Conservation (phyloP, 2,329 filamentous ascomycete genomes). For the Aspergillus chevalieri region DNA sequence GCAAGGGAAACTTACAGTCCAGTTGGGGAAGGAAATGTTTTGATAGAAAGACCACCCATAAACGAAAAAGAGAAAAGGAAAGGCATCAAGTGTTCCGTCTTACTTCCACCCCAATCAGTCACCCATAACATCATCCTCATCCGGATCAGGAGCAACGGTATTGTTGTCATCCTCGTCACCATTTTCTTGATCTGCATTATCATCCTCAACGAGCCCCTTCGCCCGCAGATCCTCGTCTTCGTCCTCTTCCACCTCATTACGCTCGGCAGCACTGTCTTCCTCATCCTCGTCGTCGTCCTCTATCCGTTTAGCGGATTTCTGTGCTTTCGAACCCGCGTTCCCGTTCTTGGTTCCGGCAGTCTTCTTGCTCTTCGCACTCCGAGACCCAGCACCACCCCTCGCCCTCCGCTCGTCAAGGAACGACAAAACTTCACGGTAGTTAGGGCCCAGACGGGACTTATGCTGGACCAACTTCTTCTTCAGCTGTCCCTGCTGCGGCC, state of each 20-base stretch:
- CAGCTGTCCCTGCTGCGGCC: constrained; percentile 57
- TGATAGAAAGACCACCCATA: not conserved
- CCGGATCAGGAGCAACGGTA: constrained; percentile 22
- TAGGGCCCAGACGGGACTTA: constrained; percentile 69
- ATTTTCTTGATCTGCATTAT: constrained; percentile 38
- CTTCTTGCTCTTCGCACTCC: constrained; percentile 30
- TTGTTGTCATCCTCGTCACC: constrained; percentile 24
- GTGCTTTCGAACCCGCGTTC: constrained; percentile 13
- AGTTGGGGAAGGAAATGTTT: too few species aligned
- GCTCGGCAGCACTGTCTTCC: constrained; percentile 22
- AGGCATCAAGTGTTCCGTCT: not conserved
- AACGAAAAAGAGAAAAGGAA: not conserved
- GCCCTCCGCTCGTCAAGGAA: constrained; percentile 67
- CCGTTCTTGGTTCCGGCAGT: constrained; percentile 8
- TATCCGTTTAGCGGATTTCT: constrained; percentile 38
- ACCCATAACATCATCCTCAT: constrained; percentile 40
- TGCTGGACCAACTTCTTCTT: constrained; percentile 71
- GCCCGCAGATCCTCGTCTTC: constrained; percentile 36
- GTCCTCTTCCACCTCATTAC: constrained; percentile 30
- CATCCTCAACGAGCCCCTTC: constrained; percentile 32
- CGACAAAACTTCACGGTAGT: constrained; percentile 76
- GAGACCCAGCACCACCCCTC: constrained; percentile 14
- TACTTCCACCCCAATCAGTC: constrained; percentile 22
- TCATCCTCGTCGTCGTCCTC: constrained; percentile 39
- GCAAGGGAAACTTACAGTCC: too few species aligned